Percentiles rank a stretch among this genome's conserved stretches.
phyloP scores from a whole-genome alignment of 2,329 filamentous ascomycete genomes.

The Pyricularia sp. region DNA sequence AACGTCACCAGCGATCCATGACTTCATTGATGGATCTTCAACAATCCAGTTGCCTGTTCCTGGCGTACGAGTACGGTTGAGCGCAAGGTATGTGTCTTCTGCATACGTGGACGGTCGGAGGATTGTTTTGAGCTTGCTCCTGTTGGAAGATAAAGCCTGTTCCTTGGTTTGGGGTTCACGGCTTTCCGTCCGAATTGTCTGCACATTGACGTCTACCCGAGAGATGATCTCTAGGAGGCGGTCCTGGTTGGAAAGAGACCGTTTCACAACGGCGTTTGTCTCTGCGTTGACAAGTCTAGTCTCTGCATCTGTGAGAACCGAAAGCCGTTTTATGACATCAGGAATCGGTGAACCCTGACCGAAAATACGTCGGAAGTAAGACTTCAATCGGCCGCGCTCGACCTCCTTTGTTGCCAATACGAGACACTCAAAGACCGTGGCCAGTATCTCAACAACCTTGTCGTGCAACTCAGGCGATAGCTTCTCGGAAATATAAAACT shows the following conservation, averaged over 20 bases:
- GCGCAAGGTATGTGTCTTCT: slow-evolving; percentile 1
- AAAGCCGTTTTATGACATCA: not conserved
- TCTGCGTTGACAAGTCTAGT: slow-evolving; percentile 1
- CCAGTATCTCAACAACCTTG: slow-evolving; percentile 4
- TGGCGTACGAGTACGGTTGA: slow-evolving; percentile 1
- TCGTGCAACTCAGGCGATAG: slow-evolving; percentile 1
- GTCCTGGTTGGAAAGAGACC: slow-evolving; percentile 3
- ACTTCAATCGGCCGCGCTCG: not conserved
- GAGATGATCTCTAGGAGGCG: slow-evolving; percentile 2
- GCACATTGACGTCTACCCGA: slow-evolving; percentile 1
- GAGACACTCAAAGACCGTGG: slow-evolving; percentile 4
- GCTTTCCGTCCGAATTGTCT: slow-evolving; percentile 3
- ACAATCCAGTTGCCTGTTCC: slow-evolving; percentile 5
- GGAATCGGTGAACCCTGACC: not conserved
- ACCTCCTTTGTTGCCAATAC: slow-evolving; percentile 3
- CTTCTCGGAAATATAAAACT: slow-evolving; percentile 4
- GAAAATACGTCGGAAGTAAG: not conserved
- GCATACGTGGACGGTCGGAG: slow-evolving; percentile 1
- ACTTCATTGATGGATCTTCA: slow-evolving; percentile 1
- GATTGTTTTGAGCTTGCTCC: slow-evolving; percentile 2
- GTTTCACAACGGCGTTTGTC: slow-evolving; percentile 4
- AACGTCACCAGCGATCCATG: slow-evolving; percentile 1
- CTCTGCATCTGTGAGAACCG: not conserved
- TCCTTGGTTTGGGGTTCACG: slow-evolving; percentile 3
- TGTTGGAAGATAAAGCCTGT: slow-evolving; percentile 2